Evolutionary conservation across 371 early-diverging fungal species (phyloP).

Genomic region (Coemansia sp.): DNA sequence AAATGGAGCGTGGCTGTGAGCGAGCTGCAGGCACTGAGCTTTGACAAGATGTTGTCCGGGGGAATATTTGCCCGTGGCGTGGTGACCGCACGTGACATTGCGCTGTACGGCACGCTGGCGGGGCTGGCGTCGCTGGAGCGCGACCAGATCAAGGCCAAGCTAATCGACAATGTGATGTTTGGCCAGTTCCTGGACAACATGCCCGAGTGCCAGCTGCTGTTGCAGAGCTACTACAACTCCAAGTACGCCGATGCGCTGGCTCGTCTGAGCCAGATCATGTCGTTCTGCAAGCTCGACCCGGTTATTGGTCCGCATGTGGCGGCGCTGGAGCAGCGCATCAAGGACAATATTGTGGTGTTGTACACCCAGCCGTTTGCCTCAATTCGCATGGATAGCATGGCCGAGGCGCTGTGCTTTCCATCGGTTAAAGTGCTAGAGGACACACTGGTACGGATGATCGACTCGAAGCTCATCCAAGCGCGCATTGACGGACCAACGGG

Average conservation of each 20-base stretch:
- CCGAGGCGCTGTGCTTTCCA: slow-evolving; percentile 22
- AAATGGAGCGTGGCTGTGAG: slow-evolving; percentile 24
- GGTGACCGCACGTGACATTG: slow-evolving; percentile 27
- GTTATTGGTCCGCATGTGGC: slow-evolving; percentile 25
- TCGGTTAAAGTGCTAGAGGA: slow-evolving; percentile 26
- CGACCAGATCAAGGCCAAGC: slow-evolving; percentile 26
- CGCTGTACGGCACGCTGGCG: slow-evolving; percentile 53
- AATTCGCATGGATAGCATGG: slow-evolving; percentile 34
- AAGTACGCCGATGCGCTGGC: slow-evolving; percentile 30
- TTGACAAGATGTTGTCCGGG: background rate
- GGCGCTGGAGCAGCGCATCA: slow-evolving; percentile 11
- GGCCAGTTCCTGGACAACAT: slow-evolving; percentile 44
- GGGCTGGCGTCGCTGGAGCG: slow-evolving; percentile 34
- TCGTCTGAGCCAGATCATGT: slow-evolving; percentile 18
- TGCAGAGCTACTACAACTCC: slow-evolving; percentile 33
- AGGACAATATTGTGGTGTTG: slow-evolving; percentile 40
- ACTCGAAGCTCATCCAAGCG: slow-evolving; percentile 21
- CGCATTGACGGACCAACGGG: slow-evolving; percentile 44
- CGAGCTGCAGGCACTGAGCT: slow-evolving; percentile 6
- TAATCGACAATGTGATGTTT: slow-evolving; percentile 33
- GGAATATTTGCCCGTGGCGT: slow-evolving; percentile 15
- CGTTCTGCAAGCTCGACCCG: slow-evolving; percentile 34
- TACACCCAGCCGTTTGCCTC: slow-evolving; percentile 44
- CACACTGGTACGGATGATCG: slow-evolving; percentile 32
- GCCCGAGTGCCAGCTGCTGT: slow-evolving; percentile 38